phyloP scores from a whole-genome alignment of 139 green algal species.

The Closterium sp. region DNA sequence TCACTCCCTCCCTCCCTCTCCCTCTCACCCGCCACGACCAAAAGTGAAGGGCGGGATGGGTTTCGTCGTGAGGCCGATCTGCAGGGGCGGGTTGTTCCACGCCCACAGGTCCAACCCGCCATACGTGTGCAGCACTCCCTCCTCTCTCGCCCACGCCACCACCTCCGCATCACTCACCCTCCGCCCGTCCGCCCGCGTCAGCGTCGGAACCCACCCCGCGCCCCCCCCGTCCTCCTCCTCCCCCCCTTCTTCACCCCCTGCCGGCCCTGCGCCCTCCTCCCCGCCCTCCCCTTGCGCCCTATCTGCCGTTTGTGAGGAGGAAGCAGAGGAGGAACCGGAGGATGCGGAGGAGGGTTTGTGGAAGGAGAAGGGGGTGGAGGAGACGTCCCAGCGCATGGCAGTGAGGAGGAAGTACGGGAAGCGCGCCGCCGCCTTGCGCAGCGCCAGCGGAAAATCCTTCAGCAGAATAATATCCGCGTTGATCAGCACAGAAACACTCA shows the following conservation, averaged over 20 bases:
- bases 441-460: too few species aligned
- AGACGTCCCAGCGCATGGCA: constrained; percentile 34
- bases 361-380: neutral
- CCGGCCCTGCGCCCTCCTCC: too few species aligned
- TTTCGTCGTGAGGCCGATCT: too few species aligned
- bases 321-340: neutral
- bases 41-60: too few species aligned
- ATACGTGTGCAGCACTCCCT: constrained; percentile 25
- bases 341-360: neutral
- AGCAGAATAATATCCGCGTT: too few species aligned
- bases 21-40: constrained; percentile 13
- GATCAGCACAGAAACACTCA: too few species aligned
- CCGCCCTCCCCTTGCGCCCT: too few species aligned
- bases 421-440: neutral
- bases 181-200: neutral
- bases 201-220: too few species aligned
- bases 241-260: too few species aligned
- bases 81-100: constrained; percentile 17
- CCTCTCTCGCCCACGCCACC: neutral
- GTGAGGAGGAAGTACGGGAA: constrained; percentile 24
- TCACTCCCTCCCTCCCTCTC: too few species aligned
- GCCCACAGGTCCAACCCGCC: constrained; percentile 34
- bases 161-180: constrained; percentile 15
- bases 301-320: too few species aligned
- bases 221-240: too few species aligned